Evolutionary conservation across 495 filamentous ascomycete genomes (phyloP).

Genomic region (Chaetomidium leptoderma): DNA sequence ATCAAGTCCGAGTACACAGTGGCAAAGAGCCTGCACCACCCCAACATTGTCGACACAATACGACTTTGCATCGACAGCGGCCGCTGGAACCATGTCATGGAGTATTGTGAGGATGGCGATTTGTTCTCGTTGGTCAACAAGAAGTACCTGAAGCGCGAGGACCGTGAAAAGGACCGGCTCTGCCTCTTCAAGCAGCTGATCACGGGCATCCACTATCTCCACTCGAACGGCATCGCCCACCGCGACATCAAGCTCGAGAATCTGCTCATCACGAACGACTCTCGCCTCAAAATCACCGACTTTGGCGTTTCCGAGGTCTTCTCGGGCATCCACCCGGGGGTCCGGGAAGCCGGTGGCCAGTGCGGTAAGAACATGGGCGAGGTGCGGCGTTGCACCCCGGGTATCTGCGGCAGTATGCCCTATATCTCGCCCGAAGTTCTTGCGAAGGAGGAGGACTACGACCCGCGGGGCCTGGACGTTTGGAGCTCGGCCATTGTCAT

Average conservation of each 20-base stretch:
- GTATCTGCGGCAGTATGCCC: conserved; percentile 69
- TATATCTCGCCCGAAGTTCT: conserved; percentile 79
- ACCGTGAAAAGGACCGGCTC: conserved; percentile 61
- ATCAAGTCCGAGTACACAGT: conserved; percentile 78
- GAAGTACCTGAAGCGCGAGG: conserved; percentile 54
- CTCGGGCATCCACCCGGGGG: conserved; percentile 65
- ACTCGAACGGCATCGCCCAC: conserved; percentile 68
- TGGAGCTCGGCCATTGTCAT: conserved; percentile 77
- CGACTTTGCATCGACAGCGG: conserved; percentile 62
- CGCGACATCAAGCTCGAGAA: conserved; percentile 83
- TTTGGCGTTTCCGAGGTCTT: conserved; percentile 78
- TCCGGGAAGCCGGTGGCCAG: conserved; percentile 56
- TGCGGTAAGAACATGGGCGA: conserved; percentile 64
- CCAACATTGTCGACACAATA: conserved; percentile 71
- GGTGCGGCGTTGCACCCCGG: conserved; percentile 60
- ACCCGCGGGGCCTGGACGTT: conserved; percentile 69
- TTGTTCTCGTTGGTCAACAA: conserved; percentile 63
- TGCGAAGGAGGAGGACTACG: conserved; percentile 60
- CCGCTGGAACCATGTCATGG: conserved; percentile 80
- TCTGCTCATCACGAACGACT: conserved; percentile 61
- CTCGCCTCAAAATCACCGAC: conserved; percentile 74
- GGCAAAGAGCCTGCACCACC: conserved; percentile 69
- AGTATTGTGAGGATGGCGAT: conserved; percentile 72
- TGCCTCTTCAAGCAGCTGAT: conserved; percentile 81
- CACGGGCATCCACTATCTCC: conserved; percentile 64